Evolutionary conservation across 2,329 filamentous ascomycete species (phyloP), one percentile per base, ranked within the genome.

Genomic region (Botrytis deweyae): DNA sequence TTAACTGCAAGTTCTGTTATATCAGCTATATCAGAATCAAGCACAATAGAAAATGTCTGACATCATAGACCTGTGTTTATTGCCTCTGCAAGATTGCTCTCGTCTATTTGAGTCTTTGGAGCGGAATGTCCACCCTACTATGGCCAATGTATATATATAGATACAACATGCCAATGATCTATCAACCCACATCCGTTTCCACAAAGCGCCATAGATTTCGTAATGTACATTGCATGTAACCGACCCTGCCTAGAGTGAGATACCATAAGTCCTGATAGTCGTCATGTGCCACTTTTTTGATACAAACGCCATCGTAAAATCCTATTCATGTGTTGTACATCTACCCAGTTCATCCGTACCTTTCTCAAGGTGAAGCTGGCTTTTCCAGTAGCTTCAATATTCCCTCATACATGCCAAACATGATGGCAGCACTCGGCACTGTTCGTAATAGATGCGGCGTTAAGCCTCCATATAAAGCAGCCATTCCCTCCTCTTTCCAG

Each of bases 351-450:
- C 16, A 22, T 29, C 36, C 55, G 18, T 42, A 12, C 16, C 55
- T 14, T 58, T 61, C n/a, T 70, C 74, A 80, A 64, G 78, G 70
- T 72, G 79, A 78, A 46, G 80, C 79, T 64, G 79, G 78, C 52
- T 59, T 58, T 42, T 69, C 49, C 36, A 83, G 75, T 49, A 82
- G 55, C 66, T 80, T 81, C 74, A 83, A 75, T 55, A 83, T 80
- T 29, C 81, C 79, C 74, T 83, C 82, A 72, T 83, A 97, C 86
- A 96, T 96, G 83, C 94, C 94, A 82, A 98, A 97, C 93, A 97
- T 98, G 82, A 98, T 97, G 78, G 93, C 94, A 12, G 95, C 94
- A 78, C 93, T 96, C 1, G 95, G 95, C 9, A 98, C 95, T 10
- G 95, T 95, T 75, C 95, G 88, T 83, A 98, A 89, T 79, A 98